Percentiles rank a stretch among this genome's conserved stretches.
Evolutionary conservation across 2,329 filamentous ascomycete genomes (phyloP).

Genomic region (Botrytis squamosa): DNA sequence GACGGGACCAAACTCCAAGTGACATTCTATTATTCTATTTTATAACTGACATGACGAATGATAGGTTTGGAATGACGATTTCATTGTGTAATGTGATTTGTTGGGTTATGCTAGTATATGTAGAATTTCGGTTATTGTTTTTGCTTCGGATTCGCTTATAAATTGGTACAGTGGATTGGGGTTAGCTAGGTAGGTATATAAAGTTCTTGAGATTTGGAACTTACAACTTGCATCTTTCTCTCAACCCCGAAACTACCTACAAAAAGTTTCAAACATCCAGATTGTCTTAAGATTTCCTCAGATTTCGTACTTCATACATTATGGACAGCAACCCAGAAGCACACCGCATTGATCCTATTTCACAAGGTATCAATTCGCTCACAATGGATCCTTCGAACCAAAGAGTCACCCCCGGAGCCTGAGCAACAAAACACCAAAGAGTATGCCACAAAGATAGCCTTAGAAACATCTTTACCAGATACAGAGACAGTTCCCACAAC

Average conservation of each 20-base stretch:
- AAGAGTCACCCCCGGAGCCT: not conserved
- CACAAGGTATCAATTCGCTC: not conserved
- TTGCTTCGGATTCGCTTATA: not conserved
- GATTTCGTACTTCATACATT: fast-evolving
- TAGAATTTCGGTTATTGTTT: fast-evolving
- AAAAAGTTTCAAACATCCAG: fast-evolving
- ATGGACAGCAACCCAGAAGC: not conserved
- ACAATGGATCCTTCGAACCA: not conserved
- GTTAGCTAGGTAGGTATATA: not conserved
- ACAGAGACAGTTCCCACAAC: not conserved
- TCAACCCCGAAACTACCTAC: not conserved
- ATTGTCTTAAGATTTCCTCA: fast-evolving
- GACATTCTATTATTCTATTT: not conserved
- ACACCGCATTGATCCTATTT: not conserved
- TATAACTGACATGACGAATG: fast-evolving
- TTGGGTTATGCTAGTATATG: not conserved
- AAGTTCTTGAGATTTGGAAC: not conserved
- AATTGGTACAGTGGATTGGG: not conserved
- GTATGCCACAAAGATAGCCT: not conserved
- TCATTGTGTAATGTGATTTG: not conserved
- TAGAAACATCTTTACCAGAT: not conserved
- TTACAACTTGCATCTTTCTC: too few relatives aligned
- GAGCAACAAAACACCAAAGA: not conserved
- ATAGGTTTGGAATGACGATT: not conserved
- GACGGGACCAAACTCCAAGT: not conserved